Base-by-base conservation (phyloP, 306 rosid genomes). In the Glycyrrhiza uralensis region DNA sequence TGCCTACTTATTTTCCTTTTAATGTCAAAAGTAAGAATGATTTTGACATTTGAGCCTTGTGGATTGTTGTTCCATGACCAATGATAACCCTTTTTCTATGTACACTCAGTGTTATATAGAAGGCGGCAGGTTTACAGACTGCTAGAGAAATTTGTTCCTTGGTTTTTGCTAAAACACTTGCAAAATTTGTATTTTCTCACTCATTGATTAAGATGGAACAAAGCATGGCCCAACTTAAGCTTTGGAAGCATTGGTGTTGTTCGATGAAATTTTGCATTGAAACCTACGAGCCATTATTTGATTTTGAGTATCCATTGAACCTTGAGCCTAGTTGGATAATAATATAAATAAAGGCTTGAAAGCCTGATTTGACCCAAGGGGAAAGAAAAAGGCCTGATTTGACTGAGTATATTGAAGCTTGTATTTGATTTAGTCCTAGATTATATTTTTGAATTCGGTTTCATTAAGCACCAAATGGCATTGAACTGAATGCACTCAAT, bases 131-230 rank as follows among this genome's bases (percentile, higher is more conserved):
- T 45, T 72, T 58, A n/a, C 17, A 55, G 28, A 57, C 6, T 23
- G 30, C 51, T 73, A 22, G 14, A 47, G 9, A 61, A 60, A 10
- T 61, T 47, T 32, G 46, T 59, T 72, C 36, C 59, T 3, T 22
- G 36, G 13, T 44, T 18, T 49, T 60, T 46, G 49, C 23, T 24
- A 59, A 61, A 13, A 18, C 41, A 6, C 17, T 38, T 36, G 55
- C 12, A 13, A 41, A 26, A 26, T 54, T 44, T 17, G 13, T 17
- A 9, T 42, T 30, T 22, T 69, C 35, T n/a, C 49, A 13, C 58
- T n/a, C 71, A 51, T 61, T 62, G 52, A 50, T 79, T 63, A 26
- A 38, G 20, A 39, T 72, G 39, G 64, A 36, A 18, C 9, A 55
- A 56, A 36, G 42, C 13, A 20, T 22, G 59, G 17, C 18, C 33